phyloP scores from a whole-genome alignment of 306 rosid genomes.

The Medicago arabica region DNA sequence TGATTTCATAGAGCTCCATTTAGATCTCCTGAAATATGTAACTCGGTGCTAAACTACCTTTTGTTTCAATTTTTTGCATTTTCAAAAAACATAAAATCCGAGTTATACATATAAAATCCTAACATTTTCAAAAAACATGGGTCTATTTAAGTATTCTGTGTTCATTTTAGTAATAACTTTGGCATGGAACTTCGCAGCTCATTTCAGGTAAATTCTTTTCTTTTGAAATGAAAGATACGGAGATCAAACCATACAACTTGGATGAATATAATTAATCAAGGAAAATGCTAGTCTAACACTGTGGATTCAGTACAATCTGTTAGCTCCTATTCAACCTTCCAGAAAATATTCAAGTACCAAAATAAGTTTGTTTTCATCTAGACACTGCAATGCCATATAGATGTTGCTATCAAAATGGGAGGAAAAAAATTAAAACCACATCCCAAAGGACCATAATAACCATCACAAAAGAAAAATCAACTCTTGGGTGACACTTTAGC shows the following conservation, averaged over 20 bases:
- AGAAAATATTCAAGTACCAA: constrained; percentile 1
- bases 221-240: background rate
- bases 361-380: constrained; percentile 34
- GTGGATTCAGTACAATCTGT: constrained; percentile 6
- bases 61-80: background rate
- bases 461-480: constrained; percentile 39
- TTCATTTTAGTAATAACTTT: too few relatives aligned
- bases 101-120: background rate
- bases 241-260: background rate
- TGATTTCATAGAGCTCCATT: too few relatives aligned
- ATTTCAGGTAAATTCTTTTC: background rate
- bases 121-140: too few relatives aligned
- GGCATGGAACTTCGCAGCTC: too few relatives aligned
- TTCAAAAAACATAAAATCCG: background rate
- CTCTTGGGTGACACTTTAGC: constrained; percentile 83
- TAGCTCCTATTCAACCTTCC: constrained; percentile 28
- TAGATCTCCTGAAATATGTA: too few relatives aligned
- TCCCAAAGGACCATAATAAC: background rate
- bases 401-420: background rate
- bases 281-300: constrained; percentile 10
- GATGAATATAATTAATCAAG: background rate
- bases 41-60: background rate
- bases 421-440: background rate
- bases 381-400: constrained; percentile 44
- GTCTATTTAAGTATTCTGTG: background rate